These are phyloP conservation scores for Aureobasidium sp. DNA, from an alignment of 2,329 filamentous ascomycete genomes.

Conservation along the genomic window DNA sequence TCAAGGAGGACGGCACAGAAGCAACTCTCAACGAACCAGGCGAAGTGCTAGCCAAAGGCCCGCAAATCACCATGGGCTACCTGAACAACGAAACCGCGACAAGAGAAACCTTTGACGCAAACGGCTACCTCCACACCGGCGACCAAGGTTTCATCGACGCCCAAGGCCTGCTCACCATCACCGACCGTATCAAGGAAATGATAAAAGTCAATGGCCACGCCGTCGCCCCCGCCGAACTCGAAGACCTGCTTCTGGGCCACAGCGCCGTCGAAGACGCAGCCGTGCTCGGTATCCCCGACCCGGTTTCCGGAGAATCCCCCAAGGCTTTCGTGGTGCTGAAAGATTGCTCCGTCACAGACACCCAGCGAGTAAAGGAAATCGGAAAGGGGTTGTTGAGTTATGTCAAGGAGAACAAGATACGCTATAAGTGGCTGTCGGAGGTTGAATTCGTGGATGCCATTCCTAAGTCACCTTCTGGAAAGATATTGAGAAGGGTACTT, in stretches of 20 bases:
- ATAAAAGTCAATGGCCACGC: slow-evolving; percentile 59
- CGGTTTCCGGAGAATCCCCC: slow-evolving; percentile 48
- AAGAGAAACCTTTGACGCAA: slow-evolving; percentile 35
- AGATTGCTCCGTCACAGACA: slow-evolving; percentile 17
- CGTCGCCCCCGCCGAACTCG: slow-evolving; percentile 55
- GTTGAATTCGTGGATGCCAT: slow-evolving; percentile 58
- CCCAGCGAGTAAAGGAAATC: slow-evolving; percentile 17
- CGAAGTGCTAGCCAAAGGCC: slow-evolving; percentile 32
- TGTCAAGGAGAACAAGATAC: slow-evolving; percentile 57
- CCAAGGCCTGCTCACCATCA: slow-evolving; percentile 49
- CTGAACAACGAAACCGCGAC: slow-evolving; percentile 26
- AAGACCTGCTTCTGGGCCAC: slow-evolving; percentile 53
- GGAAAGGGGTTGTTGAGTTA: slow-evolving; percentile 47
- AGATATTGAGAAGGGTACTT: slow-evolving; percentile 59
- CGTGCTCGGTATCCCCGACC: slow-evolving; percentile 45
- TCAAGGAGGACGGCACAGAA: slow-evolving; percentile 48
- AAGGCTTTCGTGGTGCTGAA: slow-evolving; percentile 50
- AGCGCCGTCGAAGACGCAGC: slow-evolving; percentile 48
- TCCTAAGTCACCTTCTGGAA: slow-evolving; percentile 66
- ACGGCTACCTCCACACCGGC: slow-evolving; percentile 50
- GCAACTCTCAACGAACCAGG: slow-evolving; percentile 44
- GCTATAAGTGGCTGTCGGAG: slow-evolving; percentile 59
- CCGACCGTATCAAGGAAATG: slow-evolving; percentile 58
- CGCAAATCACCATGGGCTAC: slow-evolving; percentile 32
- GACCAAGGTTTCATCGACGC: slow-evolving; percentile 48